Evolutionary conservation across 805 yeast genomes (phyloP), one percentile per base, ranked within the genome.

Genomic region (Ogataea pini): DNA sequence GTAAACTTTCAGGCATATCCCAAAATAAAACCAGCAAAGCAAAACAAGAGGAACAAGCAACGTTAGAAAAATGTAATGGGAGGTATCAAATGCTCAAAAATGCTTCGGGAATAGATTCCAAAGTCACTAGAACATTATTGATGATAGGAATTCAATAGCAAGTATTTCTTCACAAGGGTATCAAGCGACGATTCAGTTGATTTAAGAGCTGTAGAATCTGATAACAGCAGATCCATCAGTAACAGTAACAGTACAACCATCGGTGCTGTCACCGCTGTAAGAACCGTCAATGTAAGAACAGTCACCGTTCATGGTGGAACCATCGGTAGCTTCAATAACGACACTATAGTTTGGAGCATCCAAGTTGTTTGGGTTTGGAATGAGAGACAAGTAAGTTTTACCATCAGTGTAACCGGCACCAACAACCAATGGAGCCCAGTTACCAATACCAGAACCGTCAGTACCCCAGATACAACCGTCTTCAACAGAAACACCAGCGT

Each of bases 381-480:
- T 89, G 71, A 92, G 75, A 7, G 97, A 89, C 61, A 92, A 72
- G 79, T 89, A 91, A 46, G 96, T 76, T 61, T 81, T 74, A 53
- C 88, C 87, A 59, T 67, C 70, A 52, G 87, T 75, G 72, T 78
- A 76, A 65, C 98, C 97, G 44, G 97, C 89, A 70, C 99, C 99
- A 62, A 94, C 77, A 72, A 85, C 88, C 58, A 92, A 77, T 61
- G 98, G 98, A 57, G 98, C 96, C 97, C 97, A 92, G 87, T 92
- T 92, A 75, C 99, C 99, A 57, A 87, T 71, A 62, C 84, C 86
- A 32, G 91, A 77, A 56, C 89, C 89, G 6, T 76, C 61, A 46
- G 80, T 67, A 69, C 97, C 96, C 99, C 99, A 92, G 60, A 86
- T 70, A 77, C 99, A 92, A 62, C 97, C 98, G 54, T 91, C 94